Conservation (phyloP, 176 grass and related monocot species). For the Aechmea fasciata region DNA sequence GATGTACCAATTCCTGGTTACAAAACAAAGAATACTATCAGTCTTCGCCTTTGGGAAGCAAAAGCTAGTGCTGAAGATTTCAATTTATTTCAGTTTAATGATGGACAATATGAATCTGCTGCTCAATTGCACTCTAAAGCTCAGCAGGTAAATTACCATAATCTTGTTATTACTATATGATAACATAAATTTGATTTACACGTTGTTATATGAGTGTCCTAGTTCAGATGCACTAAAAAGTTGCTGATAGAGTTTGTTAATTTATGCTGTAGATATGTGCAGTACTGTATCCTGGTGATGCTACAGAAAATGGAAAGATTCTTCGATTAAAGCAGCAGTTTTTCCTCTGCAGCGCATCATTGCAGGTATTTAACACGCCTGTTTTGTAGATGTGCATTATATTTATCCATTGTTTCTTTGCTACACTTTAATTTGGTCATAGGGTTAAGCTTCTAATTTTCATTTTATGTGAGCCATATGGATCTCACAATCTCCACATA, state of each 20-base stretch:
- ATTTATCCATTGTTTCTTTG: conserved; percentile 37
- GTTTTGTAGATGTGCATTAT: background rate
- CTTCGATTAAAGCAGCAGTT: conserved; percentile 90
- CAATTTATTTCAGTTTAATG: conserved; percentile 90
- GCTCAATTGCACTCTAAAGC: conserved; percentile 83
- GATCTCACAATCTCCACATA: background rate
- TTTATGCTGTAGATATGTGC: conserved; percentile 65
- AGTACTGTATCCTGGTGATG: conserved; percentile 83
- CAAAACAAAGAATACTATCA: conserved; percentile 94
- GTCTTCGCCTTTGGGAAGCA: conserved; percentile 92
- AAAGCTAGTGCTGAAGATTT: conserved; percentile 80
- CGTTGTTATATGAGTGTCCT: background rate
- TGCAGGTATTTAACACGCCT: conserved; percentile 51
- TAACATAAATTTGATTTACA: background rate
- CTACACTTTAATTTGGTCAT: background rate
- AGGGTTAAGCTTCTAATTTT: background rate
- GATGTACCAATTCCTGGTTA: conserved; percentile 98
- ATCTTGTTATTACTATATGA: background rate
- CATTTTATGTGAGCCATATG: background rate
- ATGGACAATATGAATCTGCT: conserved; percentile 76
- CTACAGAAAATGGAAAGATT: conserved; percentile 79
- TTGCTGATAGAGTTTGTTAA: background rate
- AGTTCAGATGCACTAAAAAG: background rate
- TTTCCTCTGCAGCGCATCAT: conserved; percentile 98
- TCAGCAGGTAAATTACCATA: conserved; percentile 49